Conservation (phyloP, 208 protist species). For the Trypanosoma avium region DNA sequence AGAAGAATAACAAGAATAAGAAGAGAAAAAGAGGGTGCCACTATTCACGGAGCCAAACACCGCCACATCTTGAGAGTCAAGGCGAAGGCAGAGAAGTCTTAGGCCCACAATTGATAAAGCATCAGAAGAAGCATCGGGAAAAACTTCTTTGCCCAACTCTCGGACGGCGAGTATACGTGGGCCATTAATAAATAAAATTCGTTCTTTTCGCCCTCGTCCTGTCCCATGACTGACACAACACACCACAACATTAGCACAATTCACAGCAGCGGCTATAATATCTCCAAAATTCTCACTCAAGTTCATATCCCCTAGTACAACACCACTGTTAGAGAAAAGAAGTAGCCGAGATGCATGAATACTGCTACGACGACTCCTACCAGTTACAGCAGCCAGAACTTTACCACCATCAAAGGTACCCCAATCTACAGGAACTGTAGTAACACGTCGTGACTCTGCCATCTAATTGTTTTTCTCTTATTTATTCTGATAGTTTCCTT, state of each 20-base stretch:
- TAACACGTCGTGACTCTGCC: constrained; percentile 27
- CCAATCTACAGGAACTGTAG: constrained; percentile 25
- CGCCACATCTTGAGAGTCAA: constrained; percentile 10
- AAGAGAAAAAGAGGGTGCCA: constrained; percentile 15
- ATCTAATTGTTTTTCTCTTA: constrained; percentile 21
- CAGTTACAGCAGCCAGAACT: constrained; percentile 12
- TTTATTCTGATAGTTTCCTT: constrained; percentile 20
- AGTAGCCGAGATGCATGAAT: constrained; percentile 12
- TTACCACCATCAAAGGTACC: constrained; percentile 19
- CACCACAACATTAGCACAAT: constrained; percentile 12
- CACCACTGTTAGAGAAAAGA: constrained; percentile 55
- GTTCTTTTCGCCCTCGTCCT: not conserved
- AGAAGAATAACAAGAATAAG: not conserved
- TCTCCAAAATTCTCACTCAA: constrained; percentile 19
- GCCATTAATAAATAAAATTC: constrained; percentile 14
- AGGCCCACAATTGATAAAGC: not conserved
- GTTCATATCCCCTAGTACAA: constrained; percentile 42
- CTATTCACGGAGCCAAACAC: constrained; percentile 14
- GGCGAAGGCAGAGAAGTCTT: constrained; percentile 17
- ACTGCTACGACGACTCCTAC: not conserved
- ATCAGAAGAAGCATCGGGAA: too few species aligned
- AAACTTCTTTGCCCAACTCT: constrained; percentile 4
- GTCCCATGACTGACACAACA: constrained; percentile 8
- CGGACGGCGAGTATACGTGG: constrained; percentile 12
- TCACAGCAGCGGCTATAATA: constrained; percentile 5